Percentiles rank a stretch among this genome's conserved stretches.
Conservation (phyloP, 2,329 filamentous ascomycete genomes). For the Pseudogymnoascus sp. region DNA sequence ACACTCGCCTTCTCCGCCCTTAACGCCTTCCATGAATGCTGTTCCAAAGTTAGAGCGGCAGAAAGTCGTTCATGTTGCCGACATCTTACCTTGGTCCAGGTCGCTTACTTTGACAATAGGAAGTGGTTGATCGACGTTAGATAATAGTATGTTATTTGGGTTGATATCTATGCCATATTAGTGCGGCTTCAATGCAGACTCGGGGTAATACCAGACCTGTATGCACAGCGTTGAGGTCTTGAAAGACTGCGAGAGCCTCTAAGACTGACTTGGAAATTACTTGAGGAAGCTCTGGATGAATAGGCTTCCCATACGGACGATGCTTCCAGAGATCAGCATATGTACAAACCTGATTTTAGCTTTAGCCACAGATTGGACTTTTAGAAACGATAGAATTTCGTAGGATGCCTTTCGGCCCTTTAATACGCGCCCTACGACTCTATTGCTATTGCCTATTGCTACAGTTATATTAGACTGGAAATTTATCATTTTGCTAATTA, state of each 20-base stretch:
- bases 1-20: slow-evolving; percentile 6
- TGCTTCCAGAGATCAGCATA: neutral
- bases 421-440: neutral
- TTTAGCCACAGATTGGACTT: neutral
- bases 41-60: neutral
- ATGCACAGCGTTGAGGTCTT: slow-evolving; percentile 4
- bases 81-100: slow-evolving; percentile 15
- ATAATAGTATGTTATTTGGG: slow-evolving; percentile 20
- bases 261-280: neutral
- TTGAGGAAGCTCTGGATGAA: neutral
- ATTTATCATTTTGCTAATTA: too few species aligned
- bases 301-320: neutral
- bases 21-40: slow-evolving; percentile 9
- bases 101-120: slow-evolving; percentile 19
- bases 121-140: slow-evolving; percentile 13
- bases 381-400: neutral
- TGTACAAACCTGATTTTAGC: neutral
- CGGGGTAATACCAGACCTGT: neutral
- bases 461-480: too few species aligned
- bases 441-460: too few species aligned
- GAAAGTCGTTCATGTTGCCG: neutral
- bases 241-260: neutral
- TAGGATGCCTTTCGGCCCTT: neutral
- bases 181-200: neutral
- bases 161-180: slow-evolving; percentile 15